These are phyloP conservation scores for Zanthoxylum bungeanum DNA, from an alignment of 345 rosid species.

Conservation along the genomic window DNA sequence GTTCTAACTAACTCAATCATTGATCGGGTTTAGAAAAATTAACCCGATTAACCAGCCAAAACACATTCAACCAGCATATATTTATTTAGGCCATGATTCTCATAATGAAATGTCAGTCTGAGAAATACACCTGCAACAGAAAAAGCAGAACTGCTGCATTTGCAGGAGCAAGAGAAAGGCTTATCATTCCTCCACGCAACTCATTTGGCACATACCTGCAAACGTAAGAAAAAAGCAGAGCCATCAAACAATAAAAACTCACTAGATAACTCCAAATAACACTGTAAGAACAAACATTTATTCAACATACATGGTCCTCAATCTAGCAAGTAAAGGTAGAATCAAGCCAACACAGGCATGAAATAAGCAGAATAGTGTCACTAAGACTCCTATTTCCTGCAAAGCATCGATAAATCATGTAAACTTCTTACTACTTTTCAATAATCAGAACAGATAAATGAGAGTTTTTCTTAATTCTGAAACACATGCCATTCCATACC, in stretches of 20 bases:
- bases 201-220: conserved; percentile 86
- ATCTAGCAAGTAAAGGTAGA: conserved; percentile 80
- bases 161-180: conserved; percentile 81
- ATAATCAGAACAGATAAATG: neutral
- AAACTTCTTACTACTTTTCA: conserved; percentile 9
- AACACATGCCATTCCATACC: conserved; percentile 37
- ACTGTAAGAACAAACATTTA: neutral
- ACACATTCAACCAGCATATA: neutral
- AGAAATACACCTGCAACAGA: conserved; percentile 51
- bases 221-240: conserved; percentile 15
- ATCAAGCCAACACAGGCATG: conserved; percentile 70
- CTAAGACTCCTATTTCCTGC: conserved; percentile 83
- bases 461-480: neutral
- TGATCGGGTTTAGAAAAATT: neutral
- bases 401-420: conserved; percentile 15
- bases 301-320: conserved; percentile 74
- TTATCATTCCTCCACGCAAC: conserved; percentile 94
- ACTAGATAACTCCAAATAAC: conserved; percentile 1
- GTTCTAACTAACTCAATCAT: neutral
- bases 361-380: conserved; percentile 68
- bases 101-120: neutral
- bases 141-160: conserved; percentile 64
- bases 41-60: neutral
- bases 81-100: neutral
- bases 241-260: conserved; percentile 1